phyloP scores from a whole-genome alignment of 2,329 filamentous ascomycete species.

The Tolypocladium amazonense region DNA sequence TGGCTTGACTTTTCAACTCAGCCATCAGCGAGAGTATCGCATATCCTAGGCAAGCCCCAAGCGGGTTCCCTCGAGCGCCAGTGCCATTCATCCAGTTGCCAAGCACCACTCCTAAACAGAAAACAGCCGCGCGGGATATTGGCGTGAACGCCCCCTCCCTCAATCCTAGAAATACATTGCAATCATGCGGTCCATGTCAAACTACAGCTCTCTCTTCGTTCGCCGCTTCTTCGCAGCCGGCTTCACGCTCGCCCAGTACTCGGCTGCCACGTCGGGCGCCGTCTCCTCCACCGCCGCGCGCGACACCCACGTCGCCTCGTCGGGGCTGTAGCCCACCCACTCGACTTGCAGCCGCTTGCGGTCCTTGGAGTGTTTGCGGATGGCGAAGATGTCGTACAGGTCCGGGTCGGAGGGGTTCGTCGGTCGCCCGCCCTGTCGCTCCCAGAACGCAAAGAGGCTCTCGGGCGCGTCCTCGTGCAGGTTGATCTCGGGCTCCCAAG shows the following conservation, averaged over 20 bases:
- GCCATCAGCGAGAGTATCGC: neutral
- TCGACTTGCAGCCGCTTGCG: constrained; percentile 20
- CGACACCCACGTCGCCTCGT: constrained; percentile 20
- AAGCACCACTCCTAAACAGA: neutral
- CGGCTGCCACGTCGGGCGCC: constrained; percentile 14
- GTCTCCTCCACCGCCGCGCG: constrained; percentile 13
- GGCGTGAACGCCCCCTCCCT: neutral
- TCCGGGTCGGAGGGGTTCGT: constrained; percentile 17
- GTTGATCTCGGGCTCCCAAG: constrained; percentile 22
- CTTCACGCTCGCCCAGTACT: constrained; percentile 13
- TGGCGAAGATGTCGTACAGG: constrained; percentile 20
- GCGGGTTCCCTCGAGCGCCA: too few relatives aligned
- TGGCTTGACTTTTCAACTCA: neutral
- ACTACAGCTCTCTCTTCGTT: neutral
- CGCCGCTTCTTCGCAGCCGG: neutral
- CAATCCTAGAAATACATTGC: neutral
- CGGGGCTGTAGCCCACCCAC: constrained; percentile 22
- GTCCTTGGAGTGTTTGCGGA: constrained; percentile 18
- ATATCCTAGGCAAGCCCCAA: neutral
- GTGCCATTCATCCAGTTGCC: neutral
- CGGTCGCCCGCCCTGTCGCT: constrained; percentile 17
- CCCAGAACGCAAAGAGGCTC: constrained; percentile 22
- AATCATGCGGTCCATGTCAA: neutral
- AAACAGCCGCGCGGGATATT: neutral
- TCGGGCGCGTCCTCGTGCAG: constrained; percentile 21